Percentiles rank a stretch among this genome's conserved stretches.
phyloP scores from a whole-genome alignment of 495 filamentous ascomycete genomes.

The Hyaloscypha finlandica region DNA sequence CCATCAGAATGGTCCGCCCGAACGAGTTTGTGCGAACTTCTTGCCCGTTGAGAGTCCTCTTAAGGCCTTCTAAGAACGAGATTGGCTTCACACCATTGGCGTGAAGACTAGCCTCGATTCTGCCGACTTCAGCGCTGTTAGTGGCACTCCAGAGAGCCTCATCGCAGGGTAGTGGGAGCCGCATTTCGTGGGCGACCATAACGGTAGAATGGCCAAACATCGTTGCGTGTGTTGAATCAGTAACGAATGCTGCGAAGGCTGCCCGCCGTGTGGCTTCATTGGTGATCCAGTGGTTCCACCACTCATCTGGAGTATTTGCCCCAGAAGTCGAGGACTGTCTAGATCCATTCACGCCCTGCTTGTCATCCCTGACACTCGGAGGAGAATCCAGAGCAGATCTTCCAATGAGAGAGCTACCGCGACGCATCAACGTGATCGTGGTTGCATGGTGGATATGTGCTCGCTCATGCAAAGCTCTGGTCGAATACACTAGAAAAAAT shows the following conservation, averaged over 20 bases:
- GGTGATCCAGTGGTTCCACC: constrained; percentile 96
- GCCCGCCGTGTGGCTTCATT: constrained; percentile 88
- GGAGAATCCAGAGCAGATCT: constrained; percentile 85
- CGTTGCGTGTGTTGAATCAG: constrained; percentile 94
- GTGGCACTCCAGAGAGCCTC: constrained; percentile 93
- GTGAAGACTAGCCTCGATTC: constrained; percentile 80
- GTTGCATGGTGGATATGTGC: constrained; percentile 98
- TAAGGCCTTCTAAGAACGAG: constrained; percentile 89
- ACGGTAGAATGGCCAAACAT: constrained; percentile 98
- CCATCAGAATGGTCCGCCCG: constrained; percentile 94
- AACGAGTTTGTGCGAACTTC: constrained; percentile 91
- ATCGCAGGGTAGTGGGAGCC: constrained; percentile 89
- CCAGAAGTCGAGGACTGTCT: constrained; percentile 61
- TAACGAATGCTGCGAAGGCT: constrained; percentile 92
- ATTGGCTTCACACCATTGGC: constrained; percentile 83
- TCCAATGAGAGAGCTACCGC: constrained; percentile 90
- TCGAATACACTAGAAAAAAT: constrained; percentile 65
- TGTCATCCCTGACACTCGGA: constrained; percentile 72
- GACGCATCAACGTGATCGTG: constrained; percentile 91
- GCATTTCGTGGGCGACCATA: constrained; percentile 96
- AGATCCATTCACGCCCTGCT: constrained; percentile 56
- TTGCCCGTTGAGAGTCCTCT: constrained; percentile 84
- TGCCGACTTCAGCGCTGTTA: constrained; percentile 82
- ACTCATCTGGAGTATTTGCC: constrained; percentile 75
- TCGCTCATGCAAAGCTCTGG: constrained; percentile 86